Evolutionary conservation across 78 protist genomes (phyloP).

Genomic region (Bodo saltans): DNA sequence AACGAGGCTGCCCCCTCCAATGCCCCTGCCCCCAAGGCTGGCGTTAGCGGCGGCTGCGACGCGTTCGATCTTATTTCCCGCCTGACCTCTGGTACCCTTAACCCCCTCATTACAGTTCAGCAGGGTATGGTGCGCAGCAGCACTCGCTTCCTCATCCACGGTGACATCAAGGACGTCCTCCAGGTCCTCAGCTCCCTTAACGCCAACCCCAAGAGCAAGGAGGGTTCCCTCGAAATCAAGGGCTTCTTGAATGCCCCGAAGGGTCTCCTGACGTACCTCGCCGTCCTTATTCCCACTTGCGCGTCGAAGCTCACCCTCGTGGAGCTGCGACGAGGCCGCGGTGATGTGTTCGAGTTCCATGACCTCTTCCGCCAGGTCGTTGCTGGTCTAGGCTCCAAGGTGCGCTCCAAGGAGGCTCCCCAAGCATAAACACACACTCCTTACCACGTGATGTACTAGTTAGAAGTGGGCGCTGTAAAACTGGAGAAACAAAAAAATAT

Average conservation of each 20-base stretch:
- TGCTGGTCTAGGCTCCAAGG: too few species aligned
- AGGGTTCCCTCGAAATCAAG: background rate
- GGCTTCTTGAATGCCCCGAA: background rate
- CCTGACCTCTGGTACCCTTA: conserved; percentile 23
- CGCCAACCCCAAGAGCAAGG: background rate
- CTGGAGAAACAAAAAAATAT: too few species aligned
- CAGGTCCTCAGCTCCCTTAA: background rate
- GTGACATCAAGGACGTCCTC: background rate
- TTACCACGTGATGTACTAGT: too few species aligned
- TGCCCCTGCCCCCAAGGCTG: background rate
- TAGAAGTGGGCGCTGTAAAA: too few species aligned
- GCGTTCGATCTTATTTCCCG: conserved; percentile 13
- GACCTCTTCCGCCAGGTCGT: conserved; percentile 27
- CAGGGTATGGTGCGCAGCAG: background rate
- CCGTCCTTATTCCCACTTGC: background rate
- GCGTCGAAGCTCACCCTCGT: background rate
- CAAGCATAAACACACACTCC: too few species aligned
- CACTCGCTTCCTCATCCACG: background rate
- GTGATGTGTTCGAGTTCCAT: conserved; percentile 9
- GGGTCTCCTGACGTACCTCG: background rate
- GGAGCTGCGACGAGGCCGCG: conserved; percentile 1
- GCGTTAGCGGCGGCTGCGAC: conserved; percentile 2
- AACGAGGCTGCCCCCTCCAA: background rate
- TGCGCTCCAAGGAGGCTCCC: too few species aligned
- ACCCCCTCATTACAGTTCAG: background rate